Evolutionary conservation across 371 early-diverging fungal genomes (phyloP).

Genomic region (Actinomucor elegans): DNA sequence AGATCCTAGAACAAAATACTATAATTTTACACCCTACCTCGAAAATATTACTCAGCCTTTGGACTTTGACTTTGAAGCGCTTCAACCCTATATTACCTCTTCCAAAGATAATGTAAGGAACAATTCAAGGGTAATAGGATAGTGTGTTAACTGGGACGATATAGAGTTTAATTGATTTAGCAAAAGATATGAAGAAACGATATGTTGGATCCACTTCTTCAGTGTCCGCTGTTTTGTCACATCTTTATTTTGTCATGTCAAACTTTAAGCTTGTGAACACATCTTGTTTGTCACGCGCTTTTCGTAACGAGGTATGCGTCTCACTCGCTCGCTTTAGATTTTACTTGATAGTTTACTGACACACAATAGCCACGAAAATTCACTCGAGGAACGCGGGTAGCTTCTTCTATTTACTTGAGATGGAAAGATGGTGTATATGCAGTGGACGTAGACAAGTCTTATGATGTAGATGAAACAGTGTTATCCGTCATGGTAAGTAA

Average conservation of each 20-base stretch:
- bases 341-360: no score
- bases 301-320: slow-evolving; percentile 55
- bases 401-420: slow-evolving; percentile 64
- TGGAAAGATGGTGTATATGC: slow-evolving; percentile 76
- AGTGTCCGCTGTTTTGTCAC: slow-evolving; percentile 74
- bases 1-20: slow-evolving; percentile 77
- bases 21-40: slow-evolving; percentile 79
- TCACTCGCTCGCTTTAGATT: no score
- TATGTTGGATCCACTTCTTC: slow-evolving; percentile 92
- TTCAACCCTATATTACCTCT: slow-evolving; percentile 79
- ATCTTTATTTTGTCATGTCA: slow-evolving; percentile 78
- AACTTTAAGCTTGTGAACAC: slow-evolving; percentile 65
- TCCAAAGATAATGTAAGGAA: slow-evolving; percentile 67
- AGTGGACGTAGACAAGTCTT: slow-evolving; percentile 82
- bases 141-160: background rate
- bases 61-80: slow-evolving; percentile 77
- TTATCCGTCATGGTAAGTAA: slow-evolving; percentile 58
- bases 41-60: slow-evolving; percentile 74
- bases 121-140: background rate
- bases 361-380: slow-evolving; percentile 52
- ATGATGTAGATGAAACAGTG: slow-evolving; percentile 65
- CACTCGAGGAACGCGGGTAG: slow-evolving; percentile 60
- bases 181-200: slow-evolving; percentile 39
- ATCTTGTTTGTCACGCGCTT: slow-evolving; percentile 59
- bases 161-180: slow-evolving; percentile 50